Base-by-base conservation (phyloP, 306 rosid genomes). In the Lathyrus sativus region DNA sequence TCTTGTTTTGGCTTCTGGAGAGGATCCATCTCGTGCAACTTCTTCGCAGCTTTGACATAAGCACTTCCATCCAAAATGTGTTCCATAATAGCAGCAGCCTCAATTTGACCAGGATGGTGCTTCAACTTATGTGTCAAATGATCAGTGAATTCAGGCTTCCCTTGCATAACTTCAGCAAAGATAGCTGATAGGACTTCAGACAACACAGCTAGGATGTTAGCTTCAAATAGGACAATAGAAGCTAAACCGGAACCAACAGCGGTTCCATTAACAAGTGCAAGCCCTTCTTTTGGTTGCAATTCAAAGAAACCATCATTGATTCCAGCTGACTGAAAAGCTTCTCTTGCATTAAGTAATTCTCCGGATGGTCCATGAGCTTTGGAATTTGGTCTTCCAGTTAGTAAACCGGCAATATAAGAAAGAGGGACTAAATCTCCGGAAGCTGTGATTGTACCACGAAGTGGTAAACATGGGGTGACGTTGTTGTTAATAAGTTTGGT, bases 401-500 rank as follows among this genome's bases (percentile, higher is more conserved):
- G 80, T 15, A 91, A 57, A 28, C 96, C 97, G 1, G 90, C 96
- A 4, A 91, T 87, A 75, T 91, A 91, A 50, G 97, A 85, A 18
- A 91, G 95, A 11, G 97, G 97, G 43, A 91, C 89, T 5, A 89
- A 86, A 72, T 91, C 97, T 1, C 97, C 97, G 0, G 97, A 91
- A 26, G 96, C 85, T 0, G 91, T 74, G 78, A 91, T 82, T 3
- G 97, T 87, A 14, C 97, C 96, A 0, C 97, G 95, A 3, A 91
- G 88, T 9, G 97, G 97, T 68, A 91, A 57, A 67, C 87, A 83
- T 0, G 97, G 97, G 19, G 97, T 91, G 64, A 91, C 45, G 38
- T 91, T 89, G 68, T 37, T 59, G 83, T 91, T 91, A 15, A 91
- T 81, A 18, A 91, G 73, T 56, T 87, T 88, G 22, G 96, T 68